These are phyloP conservation scores for Pilobolus umbonatus DNA, from an alignment of 192 early-diverging fungal species.

Conservation along the genomic window DNA sequence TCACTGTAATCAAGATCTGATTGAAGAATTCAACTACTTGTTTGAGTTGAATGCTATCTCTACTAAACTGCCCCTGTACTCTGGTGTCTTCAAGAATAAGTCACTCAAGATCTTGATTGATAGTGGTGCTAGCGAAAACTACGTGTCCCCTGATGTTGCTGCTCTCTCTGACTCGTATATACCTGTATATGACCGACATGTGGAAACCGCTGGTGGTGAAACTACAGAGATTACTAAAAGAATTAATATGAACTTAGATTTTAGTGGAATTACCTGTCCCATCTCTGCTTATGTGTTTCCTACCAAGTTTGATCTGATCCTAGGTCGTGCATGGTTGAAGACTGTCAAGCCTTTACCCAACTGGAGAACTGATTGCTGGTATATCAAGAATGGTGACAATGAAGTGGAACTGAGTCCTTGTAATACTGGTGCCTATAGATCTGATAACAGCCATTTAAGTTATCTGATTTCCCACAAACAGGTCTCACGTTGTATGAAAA, in stretches of 20 bases:
- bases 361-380: constrained; percentile 1
- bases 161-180: not conserved
- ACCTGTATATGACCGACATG: not conserved
- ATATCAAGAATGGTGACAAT: not conserved
- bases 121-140: constrained; percentile 8
- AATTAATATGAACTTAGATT: not conserved
- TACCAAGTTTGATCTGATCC: constrained; percentile 8
- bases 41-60: not conserved
- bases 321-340: constrained; percentile 7
- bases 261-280: not conserved
- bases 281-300: not conserved
- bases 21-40: not conserved
- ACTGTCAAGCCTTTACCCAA: not conserved
- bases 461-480: not conserved
- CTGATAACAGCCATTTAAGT: not conserved
- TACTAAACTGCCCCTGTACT: not conserved
- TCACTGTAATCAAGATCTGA: no score
- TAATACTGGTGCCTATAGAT: no score
- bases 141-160: not conserved
- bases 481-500: not conserved
- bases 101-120: not conserved
- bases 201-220: constrained; percentile 4
- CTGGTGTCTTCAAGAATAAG: not conserved
- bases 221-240: not conserved
- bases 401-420: no score